phyloP scores from a whole-genome alignment of 805 yeast genomes.

The Candida odintsovae region DNA sequence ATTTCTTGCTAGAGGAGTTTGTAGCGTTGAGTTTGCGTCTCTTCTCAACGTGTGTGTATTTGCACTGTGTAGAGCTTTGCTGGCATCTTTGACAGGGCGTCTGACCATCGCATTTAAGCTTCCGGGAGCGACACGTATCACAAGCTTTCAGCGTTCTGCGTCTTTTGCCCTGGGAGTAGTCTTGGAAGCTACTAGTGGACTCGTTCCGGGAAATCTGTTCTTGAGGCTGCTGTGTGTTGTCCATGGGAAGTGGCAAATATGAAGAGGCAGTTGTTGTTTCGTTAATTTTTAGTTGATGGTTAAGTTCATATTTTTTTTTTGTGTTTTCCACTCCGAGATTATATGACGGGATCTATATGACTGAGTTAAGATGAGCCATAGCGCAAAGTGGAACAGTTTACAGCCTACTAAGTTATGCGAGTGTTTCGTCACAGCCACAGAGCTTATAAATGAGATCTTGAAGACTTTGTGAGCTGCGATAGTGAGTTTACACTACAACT shows the following conservation, averaged over 20 bases:
- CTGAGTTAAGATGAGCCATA: too few species aligned
- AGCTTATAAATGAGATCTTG: too few species aligned
- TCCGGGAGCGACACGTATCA: conserved; percentile 54
- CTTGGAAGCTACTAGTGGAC: too few species aligned
- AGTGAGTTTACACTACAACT: too few species aligned
- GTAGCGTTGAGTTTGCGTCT: conserved; percentile 3
- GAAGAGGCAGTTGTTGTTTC: background rate
- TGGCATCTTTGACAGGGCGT: conserved; percentile 80
- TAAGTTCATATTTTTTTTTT: background rate
- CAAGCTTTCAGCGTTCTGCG: conserved; percentile 31
- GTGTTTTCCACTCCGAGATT: background rate
- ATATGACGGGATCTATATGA: too few species aligned
- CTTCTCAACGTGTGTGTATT: conserved; percentile 10
- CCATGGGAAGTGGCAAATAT: background rate
- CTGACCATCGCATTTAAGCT: conserved; percentile 77
- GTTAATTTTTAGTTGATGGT: too few species aligned
- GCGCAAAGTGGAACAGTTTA: too few species aligned
- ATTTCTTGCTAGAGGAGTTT: background rate
- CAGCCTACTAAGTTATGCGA: too few species aligned
- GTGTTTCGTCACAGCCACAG: too few species aligned
- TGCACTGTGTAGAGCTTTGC: conserved; percentile 49
- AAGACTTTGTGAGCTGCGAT: too few species aligned
- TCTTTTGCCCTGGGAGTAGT: background rate
- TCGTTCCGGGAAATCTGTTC: background rate
- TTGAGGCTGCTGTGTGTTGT: background rate